Evolutionary conservation across 2,329 filamentous ascomycete species (phyloP).

Genomic region (Rhytidhysteron rufulum): DNA sequence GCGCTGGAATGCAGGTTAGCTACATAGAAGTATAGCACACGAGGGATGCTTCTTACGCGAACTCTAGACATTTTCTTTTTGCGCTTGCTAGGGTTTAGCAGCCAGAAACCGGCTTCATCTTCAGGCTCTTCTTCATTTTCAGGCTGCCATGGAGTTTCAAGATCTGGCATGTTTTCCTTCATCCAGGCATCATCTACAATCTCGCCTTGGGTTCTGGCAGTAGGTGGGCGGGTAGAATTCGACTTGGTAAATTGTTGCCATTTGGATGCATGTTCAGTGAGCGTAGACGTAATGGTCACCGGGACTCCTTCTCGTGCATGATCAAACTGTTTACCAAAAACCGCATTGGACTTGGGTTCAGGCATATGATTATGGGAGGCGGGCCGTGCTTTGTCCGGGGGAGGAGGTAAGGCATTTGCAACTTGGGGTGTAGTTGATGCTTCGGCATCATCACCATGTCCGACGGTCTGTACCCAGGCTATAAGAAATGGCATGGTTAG

Average conservation of each 20-base stretch:
- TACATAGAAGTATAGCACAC: not conserved
- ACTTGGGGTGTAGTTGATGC: conserved; percentile 13
- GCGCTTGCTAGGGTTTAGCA: conserved; percentile 45
- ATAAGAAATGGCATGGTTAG: conserved; percentile 6
- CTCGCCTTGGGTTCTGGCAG: conserved; percentile 32
- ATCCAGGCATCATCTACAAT: conserved; percentile 44
- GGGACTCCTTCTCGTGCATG: conserved; percentile 35
- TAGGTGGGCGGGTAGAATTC: conserved; percentile 22
- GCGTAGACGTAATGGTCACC: conserved; percentile 30
- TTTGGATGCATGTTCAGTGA: conserved; percentile 33
- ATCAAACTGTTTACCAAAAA: conserved; percentile 37
- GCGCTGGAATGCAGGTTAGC: conserved; percentile 31
- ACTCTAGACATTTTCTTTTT: conserved; percentile 53
- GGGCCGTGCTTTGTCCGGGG: conserved; percentile 29
- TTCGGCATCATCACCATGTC: conserved; percentile 34
- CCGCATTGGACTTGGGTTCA: conserved; percentile 33
- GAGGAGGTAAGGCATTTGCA: conserved; percentile 30
- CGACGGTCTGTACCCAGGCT: conserved; percentile 37
- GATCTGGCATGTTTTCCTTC: conserved; percentile 46
- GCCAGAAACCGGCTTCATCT: conserved; percentile 47
- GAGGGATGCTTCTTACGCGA: too few relatives aligned
- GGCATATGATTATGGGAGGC: conserved; percentile 37
- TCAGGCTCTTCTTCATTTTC: conserved; percentile 50
- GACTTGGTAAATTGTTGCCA: conserved; percentile 37
- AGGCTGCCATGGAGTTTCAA: conserved; percentile 50